Percentiles rank a stretch among this genome's conserved stretches.
phyloP scores from a whole-genome alignment of 495 filamentous ascomycete genomes.

The Collariella sp. region DNA sequence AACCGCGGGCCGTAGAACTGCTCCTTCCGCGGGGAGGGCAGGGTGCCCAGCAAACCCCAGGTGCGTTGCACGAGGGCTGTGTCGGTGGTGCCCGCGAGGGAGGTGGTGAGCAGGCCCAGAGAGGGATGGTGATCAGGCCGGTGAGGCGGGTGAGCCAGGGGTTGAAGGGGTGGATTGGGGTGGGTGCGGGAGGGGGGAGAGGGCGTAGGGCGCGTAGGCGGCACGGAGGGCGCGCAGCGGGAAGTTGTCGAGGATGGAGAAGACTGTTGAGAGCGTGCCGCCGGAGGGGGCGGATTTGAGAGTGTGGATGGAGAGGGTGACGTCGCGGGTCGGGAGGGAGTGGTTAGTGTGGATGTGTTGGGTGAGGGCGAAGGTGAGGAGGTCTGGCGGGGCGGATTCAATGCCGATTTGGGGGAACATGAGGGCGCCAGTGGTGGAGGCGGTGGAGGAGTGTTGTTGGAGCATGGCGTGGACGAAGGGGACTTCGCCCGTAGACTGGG shows the following conservation, averaged over 20 bases:
- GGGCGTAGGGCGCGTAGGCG: conserved; percentile 51
- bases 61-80: conserved; percentile 61
- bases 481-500: conserved; percentile 67
- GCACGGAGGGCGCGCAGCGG: conserved; percentile 47
- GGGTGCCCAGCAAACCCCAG: conserved; percentile 61
- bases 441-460: conserved; percentile 65
- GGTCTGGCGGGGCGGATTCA: conserved; percentile 78
- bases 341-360: conserved; percentile 53
- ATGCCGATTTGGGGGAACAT: conserved; percentile 81
- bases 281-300: conserved; percentile 60
- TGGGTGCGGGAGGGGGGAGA: conserved; percentile 51
- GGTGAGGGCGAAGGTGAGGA: conserved; percentile 64
- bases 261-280: conserved; percentile 58
- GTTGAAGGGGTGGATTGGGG: conserved; percentile 32
- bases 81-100: conserved; percentile 51
- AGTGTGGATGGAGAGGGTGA: conserved; percentile 53
- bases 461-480: conserved; percentile 76
- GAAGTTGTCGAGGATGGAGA: conserved; percentile 57
- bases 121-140: conserved; percentile 52
- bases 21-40: conserved; percentile 16
- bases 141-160: conserved; percentile 43
- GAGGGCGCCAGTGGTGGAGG: conserved; percentile 67
- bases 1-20: conserved; percentile 65
- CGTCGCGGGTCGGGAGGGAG: conserved; percentile 44
- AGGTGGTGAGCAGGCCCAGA: conserved; percentile 60